phyloP scores from a whole-genome alignment of 768 basidiomycete species.

The Stropharia rugosoannulata region DNA sequence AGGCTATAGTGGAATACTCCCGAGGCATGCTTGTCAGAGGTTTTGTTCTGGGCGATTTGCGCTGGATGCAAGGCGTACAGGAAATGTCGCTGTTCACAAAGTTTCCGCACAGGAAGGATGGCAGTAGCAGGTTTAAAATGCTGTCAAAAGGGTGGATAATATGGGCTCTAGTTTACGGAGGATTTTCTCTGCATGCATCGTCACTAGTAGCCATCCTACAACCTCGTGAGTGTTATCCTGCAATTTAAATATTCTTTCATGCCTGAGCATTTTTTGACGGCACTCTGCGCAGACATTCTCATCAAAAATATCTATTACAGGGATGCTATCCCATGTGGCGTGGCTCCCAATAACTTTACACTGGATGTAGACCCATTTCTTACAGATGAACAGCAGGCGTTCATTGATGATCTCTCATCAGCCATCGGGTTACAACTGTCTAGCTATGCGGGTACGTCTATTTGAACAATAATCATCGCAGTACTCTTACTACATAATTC shows the following conservation, averaged over 20 bases:
- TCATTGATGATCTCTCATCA: constrained; percentile 1
- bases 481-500: too few relatives aligned
- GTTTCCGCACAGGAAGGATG: not conserved
- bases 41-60: not conserved
- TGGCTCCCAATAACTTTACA: not conserved
- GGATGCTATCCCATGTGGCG: constrained; percentile 2
- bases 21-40: not conserved
- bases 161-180: not conserved
- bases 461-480: not conserved
- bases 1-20: constrained; percentile 1
- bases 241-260: not conserved
- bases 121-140: not conserved
- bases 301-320: not conserved
- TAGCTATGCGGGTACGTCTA: constrained; percentile 2
- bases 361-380: not conserved
- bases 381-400: not conserved
- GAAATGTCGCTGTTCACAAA: constrained; percentile 4
- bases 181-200: constrained; percentile 3
- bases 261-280: not conserved
- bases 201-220: constrained; percentile 11
- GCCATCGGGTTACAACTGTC: not conserved
- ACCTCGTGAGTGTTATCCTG: not conserved
- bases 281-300: not conserved
- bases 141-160: not conserved
- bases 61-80: constrained; percentile 6